Base-by-base conservation (phyloP, 2,329 filamentous ascomycete genomes). In the Fusarium virguliforme region DNA sequence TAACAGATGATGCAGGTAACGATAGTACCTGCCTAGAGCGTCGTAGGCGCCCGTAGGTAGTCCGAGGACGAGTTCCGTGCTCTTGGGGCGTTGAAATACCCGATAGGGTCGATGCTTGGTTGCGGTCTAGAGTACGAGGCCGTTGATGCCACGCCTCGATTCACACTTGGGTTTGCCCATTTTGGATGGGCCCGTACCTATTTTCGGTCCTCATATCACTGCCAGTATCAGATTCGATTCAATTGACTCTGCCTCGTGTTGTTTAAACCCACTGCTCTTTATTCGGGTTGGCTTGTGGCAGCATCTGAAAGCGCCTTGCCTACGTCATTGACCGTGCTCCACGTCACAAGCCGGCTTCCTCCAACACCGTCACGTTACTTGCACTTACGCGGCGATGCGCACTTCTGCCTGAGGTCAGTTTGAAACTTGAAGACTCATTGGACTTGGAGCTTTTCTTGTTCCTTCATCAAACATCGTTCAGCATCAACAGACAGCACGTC, bases 291-390 rank as follows among this genome's bases (percentile, higher is more conserved):
- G 46, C 13, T 28, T 34, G 7, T 53, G 41, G 55, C 28, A 60
- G 62, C 67, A 73, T 70, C 62, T 61, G 60, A 28, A 43, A 51
- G 35, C 53, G 56, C 40, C 32, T 22, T 50, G 41, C 28, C 35
- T 71, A 72, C 70, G 70, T 72, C 70, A 72, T 72, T 56, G 61
- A 63, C 60, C 46, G 15, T 64, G 53, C 56, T 55, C 63, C 68
- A 68, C 68, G 63, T 67, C 70, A 70, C 64, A 60, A 26, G 37
- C 61, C 48, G 30, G 41, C 56, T 43, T 55, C 56, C 41, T 54
- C 51, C 48, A 64, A 71, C 62, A 51, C 63, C 62, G 67, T 63
- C 63, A 65, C 53, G 60, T 67, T 69, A 70, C 63, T n/a, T 54
- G n/a, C 24, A 46, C 63, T 71, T 63, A 59, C 65, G 62, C 67